phyloP scores from a whole-genome alignment of 306 rosid genomes.

The Oemleria cerasiformis region DNA sequence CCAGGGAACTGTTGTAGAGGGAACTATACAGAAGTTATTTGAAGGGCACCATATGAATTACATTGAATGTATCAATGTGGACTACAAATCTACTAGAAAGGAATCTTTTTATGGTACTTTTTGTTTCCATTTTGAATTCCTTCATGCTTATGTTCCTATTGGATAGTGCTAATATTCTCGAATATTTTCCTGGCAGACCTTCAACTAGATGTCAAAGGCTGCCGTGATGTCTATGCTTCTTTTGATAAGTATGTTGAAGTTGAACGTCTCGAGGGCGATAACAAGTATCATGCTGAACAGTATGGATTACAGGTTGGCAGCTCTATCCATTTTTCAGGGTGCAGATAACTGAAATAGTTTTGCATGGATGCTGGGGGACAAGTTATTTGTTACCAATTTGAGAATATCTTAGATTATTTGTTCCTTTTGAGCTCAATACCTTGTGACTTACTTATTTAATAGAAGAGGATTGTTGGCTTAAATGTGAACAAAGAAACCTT shows the following conservation, averaged over 20 bases:
- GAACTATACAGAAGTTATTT: slow-evolving; percentile 93
- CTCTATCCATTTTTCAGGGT: not conserved
- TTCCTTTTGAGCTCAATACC: not conserved
- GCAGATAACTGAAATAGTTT: slow-evolving; percentile 17
- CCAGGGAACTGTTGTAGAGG: slow-evolving; percentile 99
- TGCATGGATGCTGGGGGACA: not conserved
- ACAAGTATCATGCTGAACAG: slow-evolving; percentile 94
- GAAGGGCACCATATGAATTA: slow-evolving; percentile 99
- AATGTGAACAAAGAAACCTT: not conserved
- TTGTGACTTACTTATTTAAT: not conserved
- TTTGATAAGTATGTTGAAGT: slow-evolving; percentile 99
- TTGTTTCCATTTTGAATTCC: not conserved
- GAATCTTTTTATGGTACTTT: slow-evolving; percentile 91
- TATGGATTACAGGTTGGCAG: slow-evolving; percentile 77
- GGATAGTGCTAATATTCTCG: not conserved
- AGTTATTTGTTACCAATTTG: not conserved
- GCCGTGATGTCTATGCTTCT: slow-evolving; percentile 93
- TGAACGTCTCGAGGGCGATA: slow-evolving; percentile 95
- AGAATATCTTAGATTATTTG: not conserved
- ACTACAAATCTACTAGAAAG: slow-evolving; percentile 95
- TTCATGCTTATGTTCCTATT: slow-evolving; percentile 3
- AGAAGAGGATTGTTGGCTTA: not conserved
- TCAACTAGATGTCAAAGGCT: slow-evolving; percentile 99
- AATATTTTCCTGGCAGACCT: slow-evolving; percentile 58
- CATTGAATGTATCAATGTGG: slow-evolving; percentile 98